Conservation (phyloP, 2,329 filamentous ascomycete genomes). For the Diaporthe longicolla region DNA sequence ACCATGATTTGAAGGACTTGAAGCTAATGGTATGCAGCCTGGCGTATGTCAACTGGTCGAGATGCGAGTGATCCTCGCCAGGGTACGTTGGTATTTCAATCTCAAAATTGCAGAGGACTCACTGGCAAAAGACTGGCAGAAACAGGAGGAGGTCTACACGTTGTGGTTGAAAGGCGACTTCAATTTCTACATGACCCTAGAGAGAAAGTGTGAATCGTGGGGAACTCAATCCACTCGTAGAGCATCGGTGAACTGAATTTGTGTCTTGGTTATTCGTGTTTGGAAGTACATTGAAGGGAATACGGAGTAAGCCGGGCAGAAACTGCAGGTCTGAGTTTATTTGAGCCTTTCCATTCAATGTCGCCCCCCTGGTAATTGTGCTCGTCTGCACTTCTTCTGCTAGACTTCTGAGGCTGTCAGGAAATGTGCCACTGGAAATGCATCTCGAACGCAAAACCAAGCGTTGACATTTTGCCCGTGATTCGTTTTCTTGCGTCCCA, state of each 20-base stretch:
- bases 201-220: not conserved
- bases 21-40: slow-evolving; percentile 44
- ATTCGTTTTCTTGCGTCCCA: not conserved
- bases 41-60: slow-evolving; percentile 63
- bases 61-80: slow-evolving; percentile 61
- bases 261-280: too few species aligned
- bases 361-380: too few species aligned
- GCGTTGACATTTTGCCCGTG: too few species aligned
- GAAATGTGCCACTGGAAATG: not conserved
- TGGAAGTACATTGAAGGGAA: too few species aligned
- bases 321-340: too few species aligned
- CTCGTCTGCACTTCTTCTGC: too few species aligned
- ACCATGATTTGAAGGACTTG: not conserved
- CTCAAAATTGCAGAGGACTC: slow-evolving; percentile 53
- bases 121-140: slow-evolving; percentile 54
- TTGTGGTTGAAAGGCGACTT: slow-evolving; percentile 51
- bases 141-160: slow-evolving; percentile 49
- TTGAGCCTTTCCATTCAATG: too few species aligned
- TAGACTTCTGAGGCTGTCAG: not conserved
- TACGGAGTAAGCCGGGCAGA: too few species aligned
- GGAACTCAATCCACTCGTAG: not conserved
- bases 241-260: too few species aligned
- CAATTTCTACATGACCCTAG: slow-evolving; percentile 21
- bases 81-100: slow-evolving; percentile 62
- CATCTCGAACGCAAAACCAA: not conserved